Base-by-base conservation (phyloP, 768 basidiomycete species). In the Chalciporus piperatus region DNA sequence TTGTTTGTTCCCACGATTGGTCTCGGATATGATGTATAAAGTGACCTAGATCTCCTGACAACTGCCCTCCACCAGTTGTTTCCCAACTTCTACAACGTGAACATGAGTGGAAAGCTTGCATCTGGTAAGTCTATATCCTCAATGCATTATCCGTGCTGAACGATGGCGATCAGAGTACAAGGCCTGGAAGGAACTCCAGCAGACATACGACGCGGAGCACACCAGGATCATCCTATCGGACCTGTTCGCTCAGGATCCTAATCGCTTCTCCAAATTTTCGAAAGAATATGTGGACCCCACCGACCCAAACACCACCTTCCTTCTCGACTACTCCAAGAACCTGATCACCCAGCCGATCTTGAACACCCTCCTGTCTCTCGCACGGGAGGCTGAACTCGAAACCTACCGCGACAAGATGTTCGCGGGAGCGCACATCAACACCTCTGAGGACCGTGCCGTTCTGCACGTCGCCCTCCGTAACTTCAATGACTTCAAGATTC, bases 301-400 rank as follows among this genome's bases (percentile, higher is more conserved):
- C 39, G 85, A 86, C 44, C 78, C 85, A 8, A 76, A 78, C 54
- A 85, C 86, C 47, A 87, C 88, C 46, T 80, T 99, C 76, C 81
- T 99, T 54, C 79, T 97, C 66, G 96, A 99, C 72, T 95, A 90
- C 76, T 97, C 93, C 66, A 98, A 99, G 75, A 96, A 98, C 75
- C 74, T 98, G 59, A 82, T 98, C 77, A 92, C 88, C 52, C 76
- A 90, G 64, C 84, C 89, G 50, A 85, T 98, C 72, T 78, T 95
- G 55, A 72, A 79, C 35, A 79, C 83, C 5, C 84, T 98, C 43
- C 76, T 98, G 59, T 68, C 76, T 13, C 85, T 99, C 52, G 92
- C 84, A 23, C 79, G 82, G 52, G 96, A 98, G 71, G 94, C 95
- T 27, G 72, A 82, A 43, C 82, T 98, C 50, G 93, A 97, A 79